phyloP scores from a whole-genome alignment of 805 yeast species.

The Zygosaccharomyces rouxii region DNA sequence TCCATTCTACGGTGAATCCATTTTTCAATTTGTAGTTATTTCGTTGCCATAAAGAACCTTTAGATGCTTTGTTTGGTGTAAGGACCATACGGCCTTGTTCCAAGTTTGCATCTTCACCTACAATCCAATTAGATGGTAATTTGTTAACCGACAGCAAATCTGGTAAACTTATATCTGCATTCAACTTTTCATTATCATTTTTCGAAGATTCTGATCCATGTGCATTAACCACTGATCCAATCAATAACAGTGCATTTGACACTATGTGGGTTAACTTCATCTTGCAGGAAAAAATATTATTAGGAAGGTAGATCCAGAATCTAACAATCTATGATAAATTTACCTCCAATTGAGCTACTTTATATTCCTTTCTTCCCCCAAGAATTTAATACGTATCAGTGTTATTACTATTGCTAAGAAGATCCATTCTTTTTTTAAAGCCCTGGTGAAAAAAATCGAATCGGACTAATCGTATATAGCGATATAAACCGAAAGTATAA shows the following conservation, averaged over 20 bases:
- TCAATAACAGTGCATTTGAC: not conserved
- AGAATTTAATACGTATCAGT: not conserved
- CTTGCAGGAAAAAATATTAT: not conserved
- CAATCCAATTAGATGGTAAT: slow-evolving; percentile 37
- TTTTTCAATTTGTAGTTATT: slow-evolving; percentile 31
- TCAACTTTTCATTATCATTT: slow-evolving; percentile 23
- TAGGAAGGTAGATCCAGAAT: not conserved
- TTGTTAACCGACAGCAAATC: slow-evolving; percentile 35
- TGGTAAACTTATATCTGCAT: slow-evolving; percentile 37
- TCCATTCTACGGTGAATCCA: slow-evolving; percentile 56
- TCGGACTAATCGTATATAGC: not conserved
- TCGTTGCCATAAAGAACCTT: slow-evolving; percentile 47
- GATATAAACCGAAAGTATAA: not conserved
- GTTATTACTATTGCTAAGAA: not conserved
- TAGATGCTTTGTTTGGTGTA: slow-evolving; percentile 40
- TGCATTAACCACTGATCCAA: slow-evolving; percentile 5
- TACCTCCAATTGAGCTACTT: not conserved
- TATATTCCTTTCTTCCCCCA: not conserved
- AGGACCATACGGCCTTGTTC: slow-evolving; percentile 52
- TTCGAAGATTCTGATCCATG: slow-evolving; percentile 8
- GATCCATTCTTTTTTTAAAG: not conserved
- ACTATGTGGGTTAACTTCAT: slow-evolving; percentile 2
- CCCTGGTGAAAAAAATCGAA: not conserved
- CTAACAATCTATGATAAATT: not conserved
- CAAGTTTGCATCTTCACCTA: slow-evolving; percentile 38